phyloP scores from a whole-genome alignment of 352 stramenopile genomes.

The Phytophthora chlamydospora region DNA sequence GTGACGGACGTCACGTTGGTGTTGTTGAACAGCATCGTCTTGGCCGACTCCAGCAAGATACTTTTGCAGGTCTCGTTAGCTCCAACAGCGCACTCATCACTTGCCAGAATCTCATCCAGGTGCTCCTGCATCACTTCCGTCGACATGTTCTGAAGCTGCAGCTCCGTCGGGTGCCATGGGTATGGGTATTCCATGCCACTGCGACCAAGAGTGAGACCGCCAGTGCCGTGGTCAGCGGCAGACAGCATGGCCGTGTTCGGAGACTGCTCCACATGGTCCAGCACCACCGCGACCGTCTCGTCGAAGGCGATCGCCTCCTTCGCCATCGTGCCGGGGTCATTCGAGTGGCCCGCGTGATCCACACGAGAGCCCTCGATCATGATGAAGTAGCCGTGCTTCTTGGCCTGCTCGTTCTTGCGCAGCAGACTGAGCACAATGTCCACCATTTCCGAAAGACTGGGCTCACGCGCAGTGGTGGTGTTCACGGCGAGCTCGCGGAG shows the following conservation, averaged over 20 bases:
- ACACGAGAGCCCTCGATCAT: constrained; percentile 82
- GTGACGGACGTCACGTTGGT: constrained; percentile 58
- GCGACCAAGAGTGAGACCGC: constrained; percentile 61
- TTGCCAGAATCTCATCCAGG: constrained; percentile 41
- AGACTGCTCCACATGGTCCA: constrained; percentile 54
- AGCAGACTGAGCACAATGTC: constrained; percentile 62
- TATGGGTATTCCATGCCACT: constrained; percentile 40
- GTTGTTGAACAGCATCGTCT: constrained; percentile 53
- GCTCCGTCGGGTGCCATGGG: constrained; percentile 51
- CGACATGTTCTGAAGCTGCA: constrained; percentile 65
- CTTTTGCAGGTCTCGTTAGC: constrained; percentile 57
- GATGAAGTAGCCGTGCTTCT: constrained; percentile 79
- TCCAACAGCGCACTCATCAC: constrained; percentile 35
- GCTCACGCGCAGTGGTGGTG: constrained; percentile 51
- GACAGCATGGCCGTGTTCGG: constrained; percentile 66
- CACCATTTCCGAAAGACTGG: constrained; percentile 68
- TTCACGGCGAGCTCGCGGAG: constrained; percentile 40
- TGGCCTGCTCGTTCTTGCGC: constrained; percentile 71
- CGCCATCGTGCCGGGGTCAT: constrained; percentile 72
- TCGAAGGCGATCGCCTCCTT: constrained; percentile 76
- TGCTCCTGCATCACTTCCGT: constrained; percentile 60
- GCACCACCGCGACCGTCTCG: constrained; percentile 66
- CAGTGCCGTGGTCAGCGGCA: constrained; percentile 68
- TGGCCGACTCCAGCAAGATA: constrained; percentile 41
- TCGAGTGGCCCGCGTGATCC: constrained; percentile 70